Percentiles rank a stretch among this genome's conserved stretches.
These are phyloP conservation scores for Pterocarpus santalinus DNA, from an alignment of 306 rosid species.

Conservation along the genomic window DNA sequence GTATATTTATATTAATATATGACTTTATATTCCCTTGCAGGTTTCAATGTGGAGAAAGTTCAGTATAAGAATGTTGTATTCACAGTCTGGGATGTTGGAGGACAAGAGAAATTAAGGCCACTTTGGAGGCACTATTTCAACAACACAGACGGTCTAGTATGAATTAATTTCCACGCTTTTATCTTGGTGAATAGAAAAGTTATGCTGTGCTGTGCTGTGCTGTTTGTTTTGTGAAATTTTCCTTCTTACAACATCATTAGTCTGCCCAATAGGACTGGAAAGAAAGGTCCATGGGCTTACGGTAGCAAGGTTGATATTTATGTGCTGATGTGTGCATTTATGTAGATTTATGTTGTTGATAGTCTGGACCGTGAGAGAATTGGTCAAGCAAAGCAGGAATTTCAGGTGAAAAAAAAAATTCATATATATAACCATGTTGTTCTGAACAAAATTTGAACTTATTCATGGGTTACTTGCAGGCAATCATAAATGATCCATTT, in stretches of 20 bases:
- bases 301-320: neutral
- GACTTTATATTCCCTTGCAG: conserved; percentile 53
- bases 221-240: neutral
- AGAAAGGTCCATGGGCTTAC: conserved; percentile 9
- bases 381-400: conserved; percentile 85
- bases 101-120: conserved; percentile 96
- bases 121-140: conserved; percentile 98
- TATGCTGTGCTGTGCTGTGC: neutral
- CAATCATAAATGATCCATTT: conserved; percentile 93
- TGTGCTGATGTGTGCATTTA: conserved; percentile 28
- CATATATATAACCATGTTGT: conserved; percentile 12
- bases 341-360: conserved; percentile 95
- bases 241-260: too few species aligned
- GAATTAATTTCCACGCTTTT: conserved; percentile 22
- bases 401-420: conserved; percentile 72
- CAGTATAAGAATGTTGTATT: conserved; percentile 96
- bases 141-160: conserved; percentile 92
- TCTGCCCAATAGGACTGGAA: neutral
- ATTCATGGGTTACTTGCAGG: conserved; percentile 63
- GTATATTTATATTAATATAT: neutral
- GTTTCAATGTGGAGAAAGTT: conserved; percentile 98
- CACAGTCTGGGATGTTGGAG: conserved; percentile 99
- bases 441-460: conserved; percentile 37
- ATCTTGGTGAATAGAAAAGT: neutral
- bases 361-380: conserved; percentile 96